These are phyloP conservation scores for Articulospora tetracladia DNA, from an alignment of 495 filamentous ascomycete genomes.

Conservation along the genomic window DNA sequence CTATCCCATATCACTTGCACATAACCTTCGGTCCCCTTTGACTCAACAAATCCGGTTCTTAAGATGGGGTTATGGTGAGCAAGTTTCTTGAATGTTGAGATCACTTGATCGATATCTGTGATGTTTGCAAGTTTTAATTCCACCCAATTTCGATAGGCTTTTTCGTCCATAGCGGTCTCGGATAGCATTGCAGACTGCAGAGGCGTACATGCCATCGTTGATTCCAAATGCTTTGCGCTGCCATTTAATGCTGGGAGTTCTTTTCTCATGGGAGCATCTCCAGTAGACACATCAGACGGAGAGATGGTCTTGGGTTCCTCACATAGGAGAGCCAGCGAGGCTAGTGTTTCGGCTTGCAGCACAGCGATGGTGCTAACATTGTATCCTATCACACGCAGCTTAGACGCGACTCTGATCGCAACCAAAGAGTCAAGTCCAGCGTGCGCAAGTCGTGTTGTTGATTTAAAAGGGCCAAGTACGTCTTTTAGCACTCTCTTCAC, in stretches of 20 bases:
- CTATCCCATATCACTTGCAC: conserved; percentile 58
- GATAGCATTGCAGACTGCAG: conserved; percentile 75
- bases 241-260: conserved; percentile 9
- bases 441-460: conserved; percentile 41
- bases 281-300: background rate
- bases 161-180: conserved; percentile 52
- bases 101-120: conserved; percentile 29
- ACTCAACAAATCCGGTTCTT: conserved; percentile 61
- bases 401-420: conserved; percentile 63
- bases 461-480: conserved; percentile 42
- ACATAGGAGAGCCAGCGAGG: conserved; percentile 9
- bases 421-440: conserved; percentile 69
- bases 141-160: conserved; percentile 72
- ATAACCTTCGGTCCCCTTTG: conserved; percentile 41
- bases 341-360: conserved; percentile 46
- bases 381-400: conserved; percentile 49
- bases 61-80: conserved; percentile 59
- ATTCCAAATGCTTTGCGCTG: conserved; percentile 35
- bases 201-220: conserved; percentile 59
- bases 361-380: conserved; percentile 50
- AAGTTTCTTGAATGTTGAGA: conserved; percentile 41
- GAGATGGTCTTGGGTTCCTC: conserved; percentile 4
- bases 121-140: conserved; percentile 47
- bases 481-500: conserved; percentile 43
- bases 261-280: background rate